Conservation (phyloP, 176 grass and related monocot genomes). For the Juncus inflexus region DNA sequence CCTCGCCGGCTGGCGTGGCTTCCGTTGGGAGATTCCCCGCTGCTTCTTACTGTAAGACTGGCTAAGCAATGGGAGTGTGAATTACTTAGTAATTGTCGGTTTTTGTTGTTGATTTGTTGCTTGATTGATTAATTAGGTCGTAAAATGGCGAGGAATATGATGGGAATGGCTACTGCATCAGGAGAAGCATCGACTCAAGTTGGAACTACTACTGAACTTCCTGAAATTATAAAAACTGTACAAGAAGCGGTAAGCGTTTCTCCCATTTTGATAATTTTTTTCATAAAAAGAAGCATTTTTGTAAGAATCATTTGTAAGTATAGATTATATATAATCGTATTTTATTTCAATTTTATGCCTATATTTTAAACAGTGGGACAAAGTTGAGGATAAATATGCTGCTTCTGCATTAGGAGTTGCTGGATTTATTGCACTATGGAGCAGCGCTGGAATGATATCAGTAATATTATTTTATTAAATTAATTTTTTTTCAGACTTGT, state of each 20-base stretch:
- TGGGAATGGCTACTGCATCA: conserved; percentile 53
- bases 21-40: conserved; percentile 41
- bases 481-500: background rate
- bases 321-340: background rate
- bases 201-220: conserved; percentile 43
- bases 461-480: conserved; percentile 30
- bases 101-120: background rate
- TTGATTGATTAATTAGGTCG: conserved; percentile 40
- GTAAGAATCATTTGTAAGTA: no score
- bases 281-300: no score
- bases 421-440: conserved; percentile 65
- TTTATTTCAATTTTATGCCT: background rate
- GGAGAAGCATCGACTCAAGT: conserved; percentile 48
- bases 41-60: conserved; percentile 54
- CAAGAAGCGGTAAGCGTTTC: conserved; percentile 61
- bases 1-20: conserved; percentile 31
- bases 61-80: background rate
- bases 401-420: conserved; percentile 55
- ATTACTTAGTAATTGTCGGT: background rate
- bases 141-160: conserved; percentile 60
- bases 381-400: conserved; percentile 80
- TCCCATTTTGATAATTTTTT: background rate
- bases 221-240: conserved; percentile 50
- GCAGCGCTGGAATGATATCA: conserved; percentile 63
- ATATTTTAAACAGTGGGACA: conserved; percentile 60